Evolutionary conservation across 2,329 filamentous ascomycete genomes (phyloP).

Genomic region (Colletotrichum caudatum): DNA sequence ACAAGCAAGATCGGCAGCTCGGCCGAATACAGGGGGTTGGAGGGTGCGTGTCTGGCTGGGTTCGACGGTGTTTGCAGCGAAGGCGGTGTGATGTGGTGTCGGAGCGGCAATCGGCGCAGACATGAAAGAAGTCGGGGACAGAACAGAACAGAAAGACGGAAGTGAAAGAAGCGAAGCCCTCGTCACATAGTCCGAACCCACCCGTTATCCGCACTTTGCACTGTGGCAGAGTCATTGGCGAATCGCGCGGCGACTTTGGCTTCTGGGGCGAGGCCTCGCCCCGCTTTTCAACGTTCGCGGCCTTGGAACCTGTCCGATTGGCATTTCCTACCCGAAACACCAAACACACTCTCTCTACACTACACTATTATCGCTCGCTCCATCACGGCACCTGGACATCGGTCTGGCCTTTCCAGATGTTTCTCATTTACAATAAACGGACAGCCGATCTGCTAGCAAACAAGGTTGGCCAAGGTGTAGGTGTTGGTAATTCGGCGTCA

Average conservation of each 20-base stretch:
- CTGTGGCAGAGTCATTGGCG: conserved; percentile 7
- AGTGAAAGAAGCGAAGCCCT: conserved; percentile 10
- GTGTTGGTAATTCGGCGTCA: conserved; percentile 27
- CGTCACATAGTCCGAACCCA: conserved; percentile 32
- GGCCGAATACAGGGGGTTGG: background rate
- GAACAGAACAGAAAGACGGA: background rate
- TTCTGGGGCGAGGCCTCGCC: background rate
- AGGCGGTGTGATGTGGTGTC: conserved; percentile 8
- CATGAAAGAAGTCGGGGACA: conserved; percentile 12
- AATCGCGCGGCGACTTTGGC: conserved; percentile 3
- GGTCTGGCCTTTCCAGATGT: background rate
- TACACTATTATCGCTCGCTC: no score
- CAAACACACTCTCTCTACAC: no score
- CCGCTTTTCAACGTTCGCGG: conserved; percentile 19
- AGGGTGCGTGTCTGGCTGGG: background rate
- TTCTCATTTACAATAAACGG: background rate
- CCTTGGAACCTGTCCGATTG: conserved; percentile 20
- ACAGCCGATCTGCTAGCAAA: no score
- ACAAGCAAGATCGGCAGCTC: conserved; percentile 13
- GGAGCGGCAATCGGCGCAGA: background rate
- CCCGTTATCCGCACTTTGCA: background rate
- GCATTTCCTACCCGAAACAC: background rate
- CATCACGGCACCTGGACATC: no score
- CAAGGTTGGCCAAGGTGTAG: background rate
- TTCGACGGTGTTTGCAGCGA: conserved; percentile 20